Evolutionary conservation across 495 filamentous ascomycete species (phyloP).

Genomic region (Bryoglossum gracile): DNA sequence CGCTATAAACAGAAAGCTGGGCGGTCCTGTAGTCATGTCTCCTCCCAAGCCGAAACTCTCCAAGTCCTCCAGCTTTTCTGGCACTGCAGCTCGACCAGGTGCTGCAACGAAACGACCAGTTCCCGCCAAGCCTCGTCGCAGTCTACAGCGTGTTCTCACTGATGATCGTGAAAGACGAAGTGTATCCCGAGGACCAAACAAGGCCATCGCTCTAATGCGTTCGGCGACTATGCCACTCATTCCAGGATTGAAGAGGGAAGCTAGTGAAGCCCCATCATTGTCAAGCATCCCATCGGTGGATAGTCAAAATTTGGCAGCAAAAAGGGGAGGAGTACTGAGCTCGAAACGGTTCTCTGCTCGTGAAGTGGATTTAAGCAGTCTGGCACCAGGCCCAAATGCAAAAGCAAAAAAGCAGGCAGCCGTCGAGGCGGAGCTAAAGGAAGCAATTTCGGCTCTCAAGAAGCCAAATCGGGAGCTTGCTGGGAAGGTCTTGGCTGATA

Average conservation of each 20-base stretch:
- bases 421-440: slow-evolving; percentile 72
- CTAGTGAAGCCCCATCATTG: slow-evolving; percentile 49
- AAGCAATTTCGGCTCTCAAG: slow-evolving; percentile 74
- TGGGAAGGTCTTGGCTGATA: slow-evolving; percentile 62
- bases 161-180: slow-evolving; percentile 43
- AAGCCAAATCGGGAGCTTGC: slow-evolving; percentile 81
- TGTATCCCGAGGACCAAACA: slow-evolving; percentile 42
- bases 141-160: slow-evolving; percentile 63
- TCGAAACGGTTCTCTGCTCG: slow-evolving; percentile 55
- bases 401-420: slow-evolving; percentile 69
- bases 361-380: slow-evolving; percentile 59
- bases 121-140: slow-evolving; percentile 45
- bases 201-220: slow-evolving; percentile 53
- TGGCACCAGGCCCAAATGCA: slow-evolving; percentile 43
- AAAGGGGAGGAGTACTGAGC: slow-evolving; percentile 48
- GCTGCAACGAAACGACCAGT: slow-evolving; percentile 46
- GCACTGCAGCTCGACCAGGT: slow-evolving; percentile 40
- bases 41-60: slow-evolving; percentile 46
- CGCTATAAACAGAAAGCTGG: slow-evolving; percentile 77
- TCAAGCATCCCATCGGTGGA: slow-evolving; percentile 39
- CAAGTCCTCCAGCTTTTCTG: slow-evolving; percentile 31
- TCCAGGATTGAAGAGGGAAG: slow-evolving; percentile 55
- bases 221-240: slow-evolving; percentile 58
- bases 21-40: slow-evolving; percentile 61
- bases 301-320: slow-evolving; percentile 12